Evolutionary conservation across 192 early-diverging fungal species (phyloP).

Genomic region (Gamsiella multidivaricata): DNA sequence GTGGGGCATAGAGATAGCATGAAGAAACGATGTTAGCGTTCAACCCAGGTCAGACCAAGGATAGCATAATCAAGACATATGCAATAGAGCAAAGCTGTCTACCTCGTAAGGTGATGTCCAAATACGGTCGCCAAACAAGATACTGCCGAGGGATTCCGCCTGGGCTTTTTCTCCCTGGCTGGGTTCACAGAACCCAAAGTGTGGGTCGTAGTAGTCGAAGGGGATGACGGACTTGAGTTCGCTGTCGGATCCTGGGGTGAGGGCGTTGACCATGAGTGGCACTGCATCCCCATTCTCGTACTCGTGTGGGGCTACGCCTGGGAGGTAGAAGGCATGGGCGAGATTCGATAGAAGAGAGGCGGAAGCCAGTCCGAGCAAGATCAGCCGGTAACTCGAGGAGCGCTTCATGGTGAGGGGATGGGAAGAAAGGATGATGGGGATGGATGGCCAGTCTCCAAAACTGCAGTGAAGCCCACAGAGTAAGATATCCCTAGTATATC

Average conservation of each 20-base stretch:
- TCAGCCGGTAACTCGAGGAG: slow-evolving; percentile 5
- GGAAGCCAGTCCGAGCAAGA: slow-evolving; percentile 1
- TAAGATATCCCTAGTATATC: too few relatives aligned
- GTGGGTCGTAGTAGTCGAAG: slow-evolving; percentile 89
- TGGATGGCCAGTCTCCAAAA: too few relatives aligned
- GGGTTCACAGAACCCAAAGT: slow-evolving; percentile 84
- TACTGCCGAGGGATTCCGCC: slow-evolving; percentile 88
- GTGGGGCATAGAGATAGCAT: too few relatives aligned
- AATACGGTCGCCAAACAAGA: slow-evolving; percentile 96
- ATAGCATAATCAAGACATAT: too few relatives aligned
- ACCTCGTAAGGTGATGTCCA: slow-evolving; percentile 86
- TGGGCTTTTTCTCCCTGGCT: slow-evolving; percentile 60
- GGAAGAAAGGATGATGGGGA: background rate
- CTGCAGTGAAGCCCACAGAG: too few relatives aligned
- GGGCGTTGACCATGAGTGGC: slow-evolving; percentile 87
- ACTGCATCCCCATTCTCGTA: slow-evolving; percentile 79
- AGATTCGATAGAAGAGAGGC: background rate
- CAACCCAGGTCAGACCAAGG: too few relatives aligned
- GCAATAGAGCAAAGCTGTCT: slow-evolving; percentile 10
- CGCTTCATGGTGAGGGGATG: slow-evolving; percentile 5
- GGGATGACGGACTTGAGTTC: slow-evolving; percentile 81
- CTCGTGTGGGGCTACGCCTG: slow-evolving; percentile 92
- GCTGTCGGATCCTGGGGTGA: slow-evolving; percentile 74
- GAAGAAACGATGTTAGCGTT: too few relatives aligned
- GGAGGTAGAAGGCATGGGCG: slow-evolving; percentile 84